Conservation (phyloP, 768 basidiomycete genomes). For the Udeniomyces megalosporus region DNA sequence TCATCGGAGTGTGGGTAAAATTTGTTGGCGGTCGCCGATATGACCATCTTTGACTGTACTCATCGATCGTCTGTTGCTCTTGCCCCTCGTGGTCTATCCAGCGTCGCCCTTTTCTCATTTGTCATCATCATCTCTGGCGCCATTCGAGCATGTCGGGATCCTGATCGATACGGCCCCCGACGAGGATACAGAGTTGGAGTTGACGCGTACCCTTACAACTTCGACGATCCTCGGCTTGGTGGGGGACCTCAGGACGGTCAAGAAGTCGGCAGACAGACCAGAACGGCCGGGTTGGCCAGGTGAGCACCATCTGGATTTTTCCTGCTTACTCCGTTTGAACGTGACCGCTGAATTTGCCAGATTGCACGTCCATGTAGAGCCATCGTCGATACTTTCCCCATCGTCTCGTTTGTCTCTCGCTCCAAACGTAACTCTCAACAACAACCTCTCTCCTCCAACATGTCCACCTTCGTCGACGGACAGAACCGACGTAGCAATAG, state of each 20-base stretch:
- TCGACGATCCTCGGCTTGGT: constrained; percentile 3
- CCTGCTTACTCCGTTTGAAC: too few relatives aligned
- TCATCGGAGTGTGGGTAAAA: background rate
- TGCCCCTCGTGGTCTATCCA: too few relatives aligned
- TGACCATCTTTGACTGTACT: constrained; percentile 26
- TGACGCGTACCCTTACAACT: constrained; percentile 10
- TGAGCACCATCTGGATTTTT: too few relatives aligned
- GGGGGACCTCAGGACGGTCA: constrained; percentile 29
- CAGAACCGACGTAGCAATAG: background rate
- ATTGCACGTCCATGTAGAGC: constrained; percentile 36
- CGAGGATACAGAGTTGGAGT: background rate
- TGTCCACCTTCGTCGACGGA: background rate
- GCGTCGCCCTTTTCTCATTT: background rate
- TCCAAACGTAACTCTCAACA: background rate
- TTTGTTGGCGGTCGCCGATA: too few relatives aligned
- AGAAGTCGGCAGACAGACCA: constrained; percentile 37
- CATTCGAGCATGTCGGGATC: constrained; percentile 65
- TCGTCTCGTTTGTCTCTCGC: constrained; percentile 60
- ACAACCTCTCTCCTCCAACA: background rate
- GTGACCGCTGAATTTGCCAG: too few relatives aligned
- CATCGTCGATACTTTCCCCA: constrained; percentile 86
- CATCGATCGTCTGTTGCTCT: constrained; percentile 37
- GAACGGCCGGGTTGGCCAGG: constrained; percentile 60
- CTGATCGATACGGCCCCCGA: constrained; percentile 79
- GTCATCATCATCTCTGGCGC: constrained; percentile 36